Base-by-base conservation (phyloP, 2,329 filamentous ascomycete genomes). In the Neofusicoccum parvum region DNA sequence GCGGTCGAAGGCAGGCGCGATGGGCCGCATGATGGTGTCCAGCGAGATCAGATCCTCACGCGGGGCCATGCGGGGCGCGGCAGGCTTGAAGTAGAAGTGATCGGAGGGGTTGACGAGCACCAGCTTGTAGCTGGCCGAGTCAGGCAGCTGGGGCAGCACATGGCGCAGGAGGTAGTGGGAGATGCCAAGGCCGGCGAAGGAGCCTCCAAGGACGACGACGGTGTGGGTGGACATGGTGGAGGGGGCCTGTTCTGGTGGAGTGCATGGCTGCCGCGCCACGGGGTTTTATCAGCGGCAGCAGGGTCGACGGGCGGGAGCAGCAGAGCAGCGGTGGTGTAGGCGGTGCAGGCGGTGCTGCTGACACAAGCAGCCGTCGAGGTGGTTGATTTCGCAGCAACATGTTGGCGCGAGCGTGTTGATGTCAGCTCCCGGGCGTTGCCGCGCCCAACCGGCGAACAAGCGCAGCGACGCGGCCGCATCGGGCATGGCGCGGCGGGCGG, bases 71-170 rank as follows among this genome's bases (percentile, higher is more conserved):
- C 76, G 72, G 5, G 77, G 77, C 9, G 74, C 74, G 46, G 69
- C 74, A 39, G 79, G 73, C 56, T 80, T 77, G 76, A 73, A 79
- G 69, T 76, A 78, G 68, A 77, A 70, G 65, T 78, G 75, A 10
- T 73, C 74, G 2, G 73, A 75, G 11, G 77, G 76, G 5, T 71
- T 71, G 56, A 78, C 66, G 46, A 79, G 67, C 41, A 76, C 70
- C 15, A 79, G 62, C 37, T 73, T 72, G 65, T 77, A 77, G 14
- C 50, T 23, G 10, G 67, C 69, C 5, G 64, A 70, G 32, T 70
- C 63, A 1, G 56, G 56, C 3, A 79, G 70, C 2, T 68, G 50
- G 10, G 71, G 69, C 45, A 77, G 66, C 17, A 71, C 73, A 41
- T 73, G 66, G 58, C 73, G 71, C 41, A 78, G 70, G 65, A 78